Evolutionary conservation across 1,284 basidiomycete genomes (phyloP).

Genomic region (Tremellales sp.): DNA sequence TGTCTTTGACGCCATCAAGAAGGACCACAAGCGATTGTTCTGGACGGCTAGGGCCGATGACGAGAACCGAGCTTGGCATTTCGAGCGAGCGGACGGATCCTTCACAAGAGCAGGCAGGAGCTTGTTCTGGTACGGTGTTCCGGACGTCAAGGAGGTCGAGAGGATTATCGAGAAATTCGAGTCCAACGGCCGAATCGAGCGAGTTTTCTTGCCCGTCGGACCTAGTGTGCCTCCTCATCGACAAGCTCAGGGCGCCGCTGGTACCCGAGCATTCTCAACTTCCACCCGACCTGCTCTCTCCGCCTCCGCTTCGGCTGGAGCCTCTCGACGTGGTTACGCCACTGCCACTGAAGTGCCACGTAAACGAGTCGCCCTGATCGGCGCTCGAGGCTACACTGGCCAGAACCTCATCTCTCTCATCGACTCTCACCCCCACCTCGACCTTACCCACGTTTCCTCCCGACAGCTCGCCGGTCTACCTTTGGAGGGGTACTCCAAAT

Average conservation of each 20-base stretch:
- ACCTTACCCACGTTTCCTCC: constrained; percentile 91
- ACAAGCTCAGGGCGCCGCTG: constrained; percentile 41
- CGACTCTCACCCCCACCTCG: constrained; percentile 77
- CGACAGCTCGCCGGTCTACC: constrained; percentile 84
- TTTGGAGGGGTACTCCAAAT: constrained; percentile 78
- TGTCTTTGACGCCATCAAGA: constrained; percentile 91
- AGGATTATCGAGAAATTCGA: constrained; percentile 77
- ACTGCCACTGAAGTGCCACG: constrained; percentile 59
- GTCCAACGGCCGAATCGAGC: constrained; percentile 74
- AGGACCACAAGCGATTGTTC: constrained; percentile 90
- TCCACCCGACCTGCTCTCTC: constrained; percentile 54
- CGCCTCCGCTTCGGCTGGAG: constrained; percentile 46
- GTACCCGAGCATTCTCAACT: constrained; percentile 67
- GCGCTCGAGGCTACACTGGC: constrained; percentile 90
- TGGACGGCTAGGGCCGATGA: constrained; percentile 96
- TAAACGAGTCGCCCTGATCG: constrained; percentile 91
- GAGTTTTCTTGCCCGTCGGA: constrained; percentile 85
- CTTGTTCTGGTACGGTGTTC: constrained; percentile 96
- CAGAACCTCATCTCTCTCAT: constrained; percentile 83
- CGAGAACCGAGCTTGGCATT: constrained; percentile 96
- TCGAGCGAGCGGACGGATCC: constrained; percentile 94
- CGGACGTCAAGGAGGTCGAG: constrained; percentile 90
- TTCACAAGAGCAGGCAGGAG: constrained; percentile 89
- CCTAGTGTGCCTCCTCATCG: constrained; percentile 68
- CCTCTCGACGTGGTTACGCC: constrained; percentile 48